Evolutionary conservation across 352 stramenopile genomes (phyloP), one percentile per base, ranked within the genome.

Genomic region (Phytopythium ostracodes): DNA sequence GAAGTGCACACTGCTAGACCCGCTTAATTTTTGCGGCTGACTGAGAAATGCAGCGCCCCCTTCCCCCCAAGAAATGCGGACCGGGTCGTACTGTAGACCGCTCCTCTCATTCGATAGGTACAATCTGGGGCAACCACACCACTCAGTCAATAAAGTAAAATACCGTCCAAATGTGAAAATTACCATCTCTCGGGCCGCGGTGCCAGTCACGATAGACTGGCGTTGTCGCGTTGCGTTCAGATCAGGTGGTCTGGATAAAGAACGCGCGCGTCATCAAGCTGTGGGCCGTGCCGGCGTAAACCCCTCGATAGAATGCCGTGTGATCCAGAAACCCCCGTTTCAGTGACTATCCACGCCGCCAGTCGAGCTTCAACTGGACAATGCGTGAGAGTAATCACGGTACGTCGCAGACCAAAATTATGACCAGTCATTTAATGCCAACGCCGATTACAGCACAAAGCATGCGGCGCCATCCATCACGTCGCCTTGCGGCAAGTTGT

Each of bases 1-100:
- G 22, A 50, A n/a, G 20, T 17, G n/a, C 43, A n/a, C 18, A 17
- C 20, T 8, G 43, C 43, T 12, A 10, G 4, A 36, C 9, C 31
- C 31, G 31, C 20, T 29, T 29, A 27, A 17, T 50, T 50, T 50
- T 11, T 50, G 43, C 4, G 42, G 44, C 44, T 51, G 44, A 6
- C 44, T 20, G 44, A 51, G 44, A 51, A 51, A 51, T 31, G 44
- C 22, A 10, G n/a, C 44, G n/a, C n/a, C n/a, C n/a, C n/a, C n/a
- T n/a, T n/a, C n/a, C n/a, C 42, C 17, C 42, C 44, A 50, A 24
- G 40, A 47, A 50, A 24, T 24, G 40, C 17, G 40, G 8, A 38
- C 33, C 33, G 33, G 6, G 14, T 14, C 10, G 33, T 12, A 38
- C 10, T 38, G 33, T 38, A 14, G 33, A 36, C 9, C 31, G 4